Evolutionary conservation across 2,329 filamentous ascomycete species (phyloP).

Genomic region (Botrytis paeoniae): DNA sequence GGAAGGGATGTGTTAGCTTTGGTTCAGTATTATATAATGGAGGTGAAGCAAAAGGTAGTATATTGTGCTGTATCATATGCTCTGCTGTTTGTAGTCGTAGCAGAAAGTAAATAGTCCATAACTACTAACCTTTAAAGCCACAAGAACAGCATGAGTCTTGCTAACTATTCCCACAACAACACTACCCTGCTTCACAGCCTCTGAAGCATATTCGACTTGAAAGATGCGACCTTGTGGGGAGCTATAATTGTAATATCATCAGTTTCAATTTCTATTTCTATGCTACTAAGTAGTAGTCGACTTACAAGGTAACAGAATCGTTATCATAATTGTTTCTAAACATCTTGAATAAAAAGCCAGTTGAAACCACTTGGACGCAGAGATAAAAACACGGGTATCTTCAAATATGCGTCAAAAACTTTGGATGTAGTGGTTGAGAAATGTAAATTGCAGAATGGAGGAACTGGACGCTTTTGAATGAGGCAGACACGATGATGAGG

Average conservation of each 20-base stretch:
- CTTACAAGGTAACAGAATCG: slow-evolving; percentile 98
- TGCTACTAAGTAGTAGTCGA: slow-evolving; percentile 29
- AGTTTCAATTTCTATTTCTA: slow-evolving; percentile 22
- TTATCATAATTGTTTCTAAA: slow-evolving; percentile 99
- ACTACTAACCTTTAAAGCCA: slow-evolving; percentile 81
- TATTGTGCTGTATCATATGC: neutral
- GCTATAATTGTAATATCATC: slow-evolving; percentile 50
- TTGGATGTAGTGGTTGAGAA: slow-evolving; percentile 16
- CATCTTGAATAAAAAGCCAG: slow-evolving; percentile 57
- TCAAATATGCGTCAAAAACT: slow-evolving; percentile 9
- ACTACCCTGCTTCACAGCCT: slow-evolving; percentile 98
- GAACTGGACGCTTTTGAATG: slow-evolving; percentile 15
- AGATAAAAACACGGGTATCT: slow-evolving; percentile 16
- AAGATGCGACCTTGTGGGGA: slow-evolving; percentile 99
- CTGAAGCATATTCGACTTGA: slow-evolving; percentile 97
- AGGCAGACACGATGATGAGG: slow-evolving; percentile 38
- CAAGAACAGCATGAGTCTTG: slow-evolving; percentile 96
- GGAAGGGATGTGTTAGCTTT: neutral
- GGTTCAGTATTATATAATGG: neutral
- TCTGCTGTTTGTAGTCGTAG: neutral
- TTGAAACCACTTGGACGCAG: slow-evolving; percentile 6
- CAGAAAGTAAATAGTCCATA: neutral
- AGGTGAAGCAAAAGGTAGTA: too few relatives aligned
- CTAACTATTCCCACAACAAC: slow-evolving; percentile 95
- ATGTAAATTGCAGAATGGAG: slow-evolving; percentile 5